Conservation (phyloP, 768 basidiomycete species). For the Phylloporus sp. region DNA sequence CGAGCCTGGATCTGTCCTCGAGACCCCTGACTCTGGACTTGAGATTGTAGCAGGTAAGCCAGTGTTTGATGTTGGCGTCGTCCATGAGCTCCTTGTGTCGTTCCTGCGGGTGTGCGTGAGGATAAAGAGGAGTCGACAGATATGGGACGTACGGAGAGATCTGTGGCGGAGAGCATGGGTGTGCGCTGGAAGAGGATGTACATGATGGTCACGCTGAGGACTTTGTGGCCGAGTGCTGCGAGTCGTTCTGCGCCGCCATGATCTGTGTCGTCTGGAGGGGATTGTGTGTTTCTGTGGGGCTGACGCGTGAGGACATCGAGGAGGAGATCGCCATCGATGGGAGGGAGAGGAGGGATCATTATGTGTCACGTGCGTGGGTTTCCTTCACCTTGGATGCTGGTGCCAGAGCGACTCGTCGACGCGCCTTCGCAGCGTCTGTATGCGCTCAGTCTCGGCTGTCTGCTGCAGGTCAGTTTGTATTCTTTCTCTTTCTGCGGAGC, state of each 20-base stretch:
- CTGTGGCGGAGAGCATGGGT: conserved; percentile 38
- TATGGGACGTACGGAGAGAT: conserved; percentile 40
- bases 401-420: conserved; percentile 71
- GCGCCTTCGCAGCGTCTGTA: conserved; percentile 78
- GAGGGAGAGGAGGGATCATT: conserved; percentile 45
- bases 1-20: conserved; percentile 33
- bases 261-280: conserved; percentile 35
- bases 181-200: conserved; percentile 43
- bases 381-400: conserved; percentile 39
- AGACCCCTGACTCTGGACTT: conserved; percentile 49
- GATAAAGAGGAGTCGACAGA: no score
- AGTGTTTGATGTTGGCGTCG: conserved; percentile 38
- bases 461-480: conserved; percentile 62
- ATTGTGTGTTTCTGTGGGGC: conserved; percentile 30
- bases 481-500: no score
- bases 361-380: conserved; percentile 16
- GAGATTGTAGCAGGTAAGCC: conserved; percentile 50
- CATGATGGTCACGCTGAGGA: conserved; percentile 49
- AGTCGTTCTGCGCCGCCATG: conserved; percentile 61
- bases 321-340: conserved; percentile 52
- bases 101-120: conserved; percentile 14
- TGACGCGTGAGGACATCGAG: conserved; percentile 56
- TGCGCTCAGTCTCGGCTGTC: conserved; percentile 64
- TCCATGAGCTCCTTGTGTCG: conserved; percentile 31
- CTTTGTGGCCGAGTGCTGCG: conserved; percentile 49